Conservation (phyloP, 495 filamentous ascomycete genomes). For the Penicillium coprophilum region DNA sequence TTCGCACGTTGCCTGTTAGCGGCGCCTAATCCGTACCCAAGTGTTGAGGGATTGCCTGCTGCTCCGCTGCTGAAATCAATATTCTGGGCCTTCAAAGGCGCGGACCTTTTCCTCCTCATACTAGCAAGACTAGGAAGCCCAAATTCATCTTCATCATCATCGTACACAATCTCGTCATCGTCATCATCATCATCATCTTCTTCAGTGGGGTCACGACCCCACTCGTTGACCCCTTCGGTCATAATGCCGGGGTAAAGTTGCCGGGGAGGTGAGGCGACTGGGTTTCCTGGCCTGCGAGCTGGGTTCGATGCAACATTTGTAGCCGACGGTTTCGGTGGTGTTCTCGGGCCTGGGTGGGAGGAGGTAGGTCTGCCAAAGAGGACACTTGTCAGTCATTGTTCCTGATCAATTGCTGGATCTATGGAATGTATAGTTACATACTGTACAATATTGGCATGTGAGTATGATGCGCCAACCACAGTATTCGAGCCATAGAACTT, state of each 20-base stretch:
- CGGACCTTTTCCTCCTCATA: constrained; percentile 70
- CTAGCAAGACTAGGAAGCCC: constrained; percentile 86
- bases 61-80: constrained; percentile 44
- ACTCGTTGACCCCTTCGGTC: constrained; percentile 71
- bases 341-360: constrained; percentile 57
- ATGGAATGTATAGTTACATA: constrained; percentile 50
- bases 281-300: constrained; percentile 50
- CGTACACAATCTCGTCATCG: constrained; percentile 68
- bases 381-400: constrained; percentile 23
- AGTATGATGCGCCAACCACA: constrained; percentile 95
- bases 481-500: constrained; percentile 66
- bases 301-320: constrained; percentile 49
- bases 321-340: constrained; percentile 55
- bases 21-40: constrained; percentile 33
- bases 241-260: constrained; percentile 75
- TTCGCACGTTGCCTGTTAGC: constrained; percentile 57
- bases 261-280: constrained; percentile 59
- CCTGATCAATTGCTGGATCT: not conserved
- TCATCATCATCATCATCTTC: constrained; percentile 56
- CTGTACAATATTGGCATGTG: constrained; percentile 91
- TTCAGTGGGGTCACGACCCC: constrained; percentile 60
- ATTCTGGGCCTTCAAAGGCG: constrained; percentile 42
- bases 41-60: constrained; percentile 29
- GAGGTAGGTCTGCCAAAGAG: constrained; percentile 49
- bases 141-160: constrained; percentile 92